Base-by-base conservation (phyloP, 1,284 basidiomycete species). In the Puccinia horiana region DNA sequence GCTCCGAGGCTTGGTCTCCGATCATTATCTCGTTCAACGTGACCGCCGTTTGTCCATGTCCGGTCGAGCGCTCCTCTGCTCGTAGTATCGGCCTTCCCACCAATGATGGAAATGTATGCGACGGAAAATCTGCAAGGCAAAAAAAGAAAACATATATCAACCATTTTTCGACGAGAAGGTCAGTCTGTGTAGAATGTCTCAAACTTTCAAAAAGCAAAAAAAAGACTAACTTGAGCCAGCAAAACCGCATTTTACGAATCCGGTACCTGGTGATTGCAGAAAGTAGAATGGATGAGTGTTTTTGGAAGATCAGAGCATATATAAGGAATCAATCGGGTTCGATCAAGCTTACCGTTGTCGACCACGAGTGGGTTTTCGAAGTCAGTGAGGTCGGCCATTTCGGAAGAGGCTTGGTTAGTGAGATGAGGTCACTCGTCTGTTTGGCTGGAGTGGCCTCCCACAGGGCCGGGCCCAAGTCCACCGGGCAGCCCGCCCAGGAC, bases 101-200 rank as follows among this genome's bases (percentile, higher is more conserved):
- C 85, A 99, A 92, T 67, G 96, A 98, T 1, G 96, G 94, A 87
- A 99, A 99, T 82, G 98, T 94, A 91, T 97, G 93, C 89, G 96
- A 94, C 83, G 97, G 97, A 88, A 99, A 99, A 90, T 99, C 85
- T 86, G 82, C 8, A 72, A 76, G 2, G 18, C 49, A 26, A 72
- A 40, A 12, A 16, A 9, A 49, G 84, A 65, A 47, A 72, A 35
- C 67, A 42, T 52, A 61, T 29, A 14, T 42, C 67, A 20, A 37
- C 42, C 16, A 23, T 23, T 14, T 9, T 40, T 65, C 20, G 3
- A 9, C 16, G n/a, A 1, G 56, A 9, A 44, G 58, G 32, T 49
- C 73, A 32, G 8, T 58, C 23, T 44, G 23, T 58, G 2, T 58
- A 8, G 37, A 8, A 11, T 20, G 26, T 20, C 12, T 23, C 32